phyloP scores from a whole-genome alignment of 2,329 filamentous ascomycete genomes.

The Pseudogymnoascus sp. region DNA sequence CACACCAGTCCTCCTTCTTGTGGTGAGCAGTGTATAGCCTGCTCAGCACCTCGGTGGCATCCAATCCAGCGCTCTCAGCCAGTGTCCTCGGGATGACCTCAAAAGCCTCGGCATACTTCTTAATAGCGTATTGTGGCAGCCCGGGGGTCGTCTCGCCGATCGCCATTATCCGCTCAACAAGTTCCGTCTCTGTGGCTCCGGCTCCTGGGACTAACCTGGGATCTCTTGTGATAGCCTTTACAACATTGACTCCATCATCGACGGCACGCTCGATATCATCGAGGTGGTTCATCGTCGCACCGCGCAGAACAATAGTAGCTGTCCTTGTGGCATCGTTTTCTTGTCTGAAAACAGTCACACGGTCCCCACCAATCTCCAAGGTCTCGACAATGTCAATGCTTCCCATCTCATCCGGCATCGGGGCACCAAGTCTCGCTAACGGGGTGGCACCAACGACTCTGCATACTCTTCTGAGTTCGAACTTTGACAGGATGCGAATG shows the following conservation, averaged over 20 bases:
- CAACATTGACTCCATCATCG: conserved; percentile 95
- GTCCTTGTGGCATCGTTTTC: conserved; percentile 89
- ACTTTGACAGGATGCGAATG: conserved; percentile 97
- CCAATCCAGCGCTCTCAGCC: conserved; percentile 89
- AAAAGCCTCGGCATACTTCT: conserved; percentile 95
- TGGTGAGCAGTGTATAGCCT: conserved; percentile 89
- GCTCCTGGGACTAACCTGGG: conserved; percentile 85
- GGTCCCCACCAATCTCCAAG: conserved; percentile 92
- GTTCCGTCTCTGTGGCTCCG: conserved; percentile 87
- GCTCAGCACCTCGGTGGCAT: conserved; percentile 94
- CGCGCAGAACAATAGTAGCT: conserved; percentile 86
- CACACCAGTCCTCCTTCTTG: conserved; percentile 78
- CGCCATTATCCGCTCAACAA: conserved; percentile 84
- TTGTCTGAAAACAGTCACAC: conserved; percentile 96
- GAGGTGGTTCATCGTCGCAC: conserved; percentile 95
- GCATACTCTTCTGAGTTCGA: conserved; percentile 90
- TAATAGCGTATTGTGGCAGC: conserved; percentile 90
- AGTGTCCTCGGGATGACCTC: conserved; percentile 92
- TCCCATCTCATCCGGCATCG: conserved; percentile 99
- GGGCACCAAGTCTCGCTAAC: conserved; percentile 88
- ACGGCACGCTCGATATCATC: conserved; percentile 96
- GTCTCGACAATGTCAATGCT: conserved; percentile 92
- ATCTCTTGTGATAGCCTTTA: conserved; percentile 96
- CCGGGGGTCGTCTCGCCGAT: conserved; percentile 90
- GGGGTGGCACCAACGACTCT: conserved; percentile 94